Base-by-base conservation (phyloP, 805 yeast species). In the Candida orba region DNA sequence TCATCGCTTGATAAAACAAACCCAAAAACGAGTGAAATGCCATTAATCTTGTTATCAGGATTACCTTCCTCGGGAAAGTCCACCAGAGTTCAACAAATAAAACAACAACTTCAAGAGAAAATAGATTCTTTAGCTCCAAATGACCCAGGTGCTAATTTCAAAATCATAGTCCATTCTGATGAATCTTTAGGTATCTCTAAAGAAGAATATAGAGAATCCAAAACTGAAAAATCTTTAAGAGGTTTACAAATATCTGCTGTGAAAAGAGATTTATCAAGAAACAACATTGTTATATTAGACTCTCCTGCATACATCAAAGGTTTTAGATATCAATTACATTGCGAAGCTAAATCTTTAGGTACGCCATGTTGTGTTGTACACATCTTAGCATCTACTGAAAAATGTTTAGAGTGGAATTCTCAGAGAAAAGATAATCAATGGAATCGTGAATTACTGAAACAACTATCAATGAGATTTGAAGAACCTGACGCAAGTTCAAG, bases 301-400 rank as follows among this genome's bases (percentile, higher is more conserved):
- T 77, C 93, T 2, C 69, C 89, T 54, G 80, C 86, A 34, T 93
- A 93, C 60, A 93, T 93, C 55, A 93, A 93, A 59, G 99, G 99
- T 0, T 89, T 90, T 61, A 70, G 99, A 47, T 93, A 93, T 64
- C 99, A 93, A 63, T 69, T 93, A 42, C 89, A 79, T 61, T 90
- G 97, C 63, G 99, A 93, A 62, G 90, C 96, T 33, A 91, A 90
- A 60, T 83, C 88, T 1, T 69, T 80, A 24, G 72, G 79, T 15
- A 89, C 97, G 1, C 81, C 93, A 3, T 83, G 86, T 50, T 84
- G 95, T 57, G 84, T 90, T 33, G 68, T 91, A 2, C 90, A 91
- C 48, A 81, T 85, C 1, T 74, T 89, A 53, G 77, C 84, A 15
- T 81, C 96, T 0, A 52, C 73, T 5, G 81, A 76, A 1, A 66